These are phyloP conservation scores for Rhodamnia rubescens DNA, from an alignment of 345 rosid species.

Conservation along the genomic window DNA sequence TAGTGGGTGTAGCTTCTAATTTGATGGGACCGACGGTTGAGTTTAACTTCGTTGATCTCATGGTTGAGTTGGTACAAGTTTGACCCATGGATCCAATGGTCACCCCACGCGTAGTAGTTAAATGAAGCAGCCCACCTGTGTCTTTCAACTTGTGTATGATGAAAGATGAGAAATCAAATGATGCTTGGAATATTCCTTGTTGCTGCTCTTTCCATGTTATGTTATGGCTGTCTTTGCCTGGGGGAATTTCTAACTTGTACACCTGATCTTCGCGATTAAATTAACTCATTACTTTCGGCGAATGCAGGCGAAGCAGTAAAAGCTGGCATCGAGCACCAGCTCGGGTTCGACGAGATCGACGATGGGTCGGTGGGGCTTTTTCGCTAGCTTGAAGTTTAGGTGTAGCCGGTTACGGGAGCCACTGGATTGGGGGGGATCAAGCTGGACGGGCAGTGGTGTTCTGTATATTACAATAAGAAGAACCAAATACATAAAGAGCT, in stretches of 20 bases:
- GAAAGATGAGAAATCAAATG: background rate
- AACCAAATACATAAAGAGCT: background rate
- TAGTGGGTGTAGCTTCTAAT: background rate
- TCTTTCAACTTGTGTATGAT: background rate
- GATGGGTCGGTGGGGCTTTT: background rate
- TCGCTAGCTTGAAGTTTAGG: background rate
- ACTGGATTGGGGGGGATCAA: background rate
- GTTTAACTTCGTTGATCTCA: background rate
- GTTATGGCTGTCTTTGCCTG: background rate
- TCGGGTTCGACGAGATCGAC: background rate
- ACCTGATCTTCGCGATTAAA: background rate
- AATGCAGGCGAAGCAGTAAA: conserved; percentile 26
- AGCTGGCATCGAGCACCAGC: background rate
- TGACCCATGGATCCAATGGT: background rate
- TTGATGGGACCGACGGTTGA: background rate
- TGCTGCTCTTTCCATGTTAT: background rate
- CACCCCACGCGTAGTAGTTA: background rate
- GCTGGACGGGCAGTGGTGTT: background rate
- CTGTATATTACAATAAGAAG: background rate
- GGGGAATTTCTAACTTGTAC: background rate
- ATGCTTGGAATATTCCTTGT: background rate
- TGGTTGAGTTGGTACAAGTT: background rate
- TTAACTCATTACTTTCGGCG: background rate
- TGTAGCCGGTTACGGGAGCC: background rate
- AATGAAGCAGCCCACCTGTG: background rate